phyloP scores from a whole-genome alignment of 1,284 basidiomycete genomes.

The Trametes polyzona region DNA sequence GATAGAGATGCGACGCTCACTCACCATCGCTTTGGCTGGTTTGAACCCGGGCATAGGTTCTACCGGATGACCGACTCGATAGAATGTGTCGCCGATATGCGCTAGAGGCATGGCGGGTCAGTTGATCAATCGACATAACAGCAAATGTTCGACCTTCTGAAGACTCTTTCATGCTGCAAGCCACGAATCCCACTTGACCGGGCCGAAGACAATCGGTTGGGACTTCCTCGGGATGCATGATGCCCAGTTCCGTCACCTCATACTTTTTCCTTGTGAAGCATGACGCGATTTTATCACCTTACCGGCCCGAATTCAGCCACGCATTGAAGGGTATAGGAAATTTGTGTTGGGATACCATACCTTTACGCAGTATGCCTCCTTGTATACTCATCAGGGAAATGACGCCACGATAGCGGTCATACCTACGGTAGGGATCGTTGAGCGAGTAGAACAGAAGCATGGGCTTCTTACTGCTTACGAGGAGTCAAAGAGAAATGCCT shows the following conservation, averaged over 20 bases:
- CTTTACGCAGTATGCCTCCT: constrained; percentile 66
- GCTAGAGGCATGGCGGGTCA: constrained; percentile 48
- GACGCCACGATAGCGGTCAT: constrained; percentile 96
- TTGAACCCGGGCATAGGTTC: constrained; percentile 92
- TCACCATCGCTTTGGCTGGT: constrained; percentile 92
- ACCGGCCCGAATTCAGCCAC: constrained; percentile 1
- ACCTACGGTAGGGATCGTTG: constrained; percentile 52
- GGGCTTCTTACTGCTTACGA: constrained; percentile 55
- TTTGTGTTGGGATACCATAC: constrained; percentile 43
- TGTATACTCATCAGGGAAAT: constrained; percentile 91
- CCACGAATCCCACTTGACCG: constrained; percentile 90
- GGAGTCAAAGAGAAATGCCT: constrained; percentile 94
- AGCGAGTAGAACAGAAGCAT: background rate
- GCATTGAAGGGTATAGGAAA: background rate
- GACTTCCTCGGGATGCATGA: constrained; percentile 91
- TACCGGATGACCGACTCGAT: constrained; percentile 76
- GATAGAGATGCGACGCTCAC: constrained; percentile 7
- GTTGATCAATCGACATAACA: background rate
- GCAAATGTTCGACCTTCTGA: constrained; percentile 74
- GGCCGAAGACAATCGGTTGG: constrained; percentile 72
- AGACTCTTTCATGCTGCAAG: constrained; percentile 98
- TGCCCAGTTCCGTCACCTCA: constrained; percentile 90
- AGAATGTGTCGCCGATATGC: constrained; percentile 92
- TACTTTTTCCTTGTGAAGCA: constrained; percentile 89
- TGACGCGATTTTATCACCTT: constrained; percentile 89